Percentiles rank a stretch among this genome's conserved stretches.
Evolutionary conservation across 2,329 filamentous ascomycete genomes (phyloP).

Genomic region (Penicillium nordicum): DNA sequence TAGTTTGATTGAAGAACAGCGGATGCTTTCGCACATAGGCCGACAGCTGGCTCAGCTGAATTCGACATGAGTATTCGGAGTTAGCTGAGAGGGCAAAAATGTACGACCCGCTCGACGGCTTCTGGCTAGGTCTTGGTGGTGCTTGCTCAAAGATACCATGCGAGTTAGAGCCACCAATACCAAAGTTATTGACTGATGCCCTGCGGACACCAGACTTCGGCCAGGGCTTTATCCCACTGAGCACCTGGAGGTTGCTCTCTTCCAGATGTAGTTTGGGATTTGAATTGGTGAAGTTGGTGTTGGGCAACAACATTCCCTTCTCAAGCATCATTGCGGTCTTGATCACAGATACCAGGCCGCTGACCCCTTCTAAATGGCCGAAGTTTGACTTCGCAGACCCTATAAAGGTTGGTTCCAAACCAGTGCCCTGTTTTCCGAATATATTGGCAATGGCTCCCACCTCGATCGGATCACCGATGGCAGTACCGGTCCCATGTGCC

Average conservation of each 20-base stretch:
- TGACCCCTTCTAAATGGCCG: constrained; percentile 13
- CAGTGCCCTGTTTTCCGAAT: neutral
- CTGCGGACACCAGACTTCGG: neutral
- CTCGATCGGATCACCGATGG: neutral
- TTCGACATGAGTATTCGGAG: neutral
- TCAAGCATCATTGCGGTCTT: constrained; percentile 28
- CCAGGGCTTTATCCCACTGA: constrained; percentile 14
- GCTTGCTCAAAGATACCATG: neutral
- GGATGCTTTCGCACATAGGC: neutral
- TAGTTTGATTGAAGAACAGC: neutral
- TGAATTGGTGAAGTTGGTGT: constrained; percentile 24
- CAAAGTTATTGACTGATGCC: neutral
- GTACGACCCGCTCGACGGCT: neutral
- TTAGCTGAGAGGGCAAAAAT: neutral
- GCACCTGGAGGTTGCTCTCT: constrained; percentile 22
- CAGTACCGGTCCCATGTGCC: neutral
- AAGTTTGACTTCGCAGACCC: constrained; percentile 2
- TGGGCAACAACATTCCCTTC: constrained; percentile 22
- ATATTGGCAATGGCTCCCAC: neutral
- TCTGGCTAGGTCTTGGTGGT: neutral
- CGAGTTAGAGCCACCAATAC: neutral
- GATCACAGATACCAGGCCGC: constrained; percentile 29
- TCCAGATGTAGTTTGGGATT: constrained; percentile 27
- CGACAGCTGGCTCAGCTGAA: neutral
- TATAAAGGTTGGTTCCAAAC: neutral